These are phyloP conservation scores for Raphanus hybrid DNA, from an alignment of 441 rosid genomes.

Conservation along the genomic window DNA sequence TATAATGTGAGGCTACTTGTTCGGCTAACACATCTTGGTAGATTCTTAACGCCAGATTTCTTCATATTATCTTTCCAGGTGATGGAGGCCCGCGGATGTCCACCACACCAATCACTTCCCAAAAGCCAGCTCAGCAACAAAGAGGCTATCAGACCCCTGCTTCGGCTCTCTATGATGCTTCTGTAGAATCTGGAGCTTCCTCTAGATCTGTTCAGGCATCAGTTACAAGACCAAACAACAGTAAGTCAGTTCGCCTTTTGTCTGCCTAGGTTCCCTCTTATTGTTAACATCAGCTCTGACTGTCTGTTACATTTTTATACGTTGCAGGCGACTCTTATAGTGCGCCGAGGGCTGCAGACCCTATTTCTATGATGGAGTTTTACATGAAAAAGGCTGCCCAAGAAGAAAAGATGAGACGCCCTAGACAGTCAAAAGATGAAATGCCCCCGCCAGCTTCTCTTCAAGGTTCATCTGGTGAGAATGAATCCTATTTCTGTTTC, in stretches of 20 bases:
- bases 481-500: constrained; percentile 17
- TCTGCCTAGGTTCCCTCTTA: neutral
- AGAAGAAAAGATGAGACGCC: constrained; percentile 91
- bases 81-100: constrained; percentile 53
- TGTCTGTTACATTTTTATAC: constrained; percentile 18
- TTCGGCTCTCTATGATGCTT: constrained; percentile 74
- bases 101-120: constrained; percentile 47
- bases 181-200: constrained; percentile 56
- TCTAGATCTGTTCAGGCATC: constrained; percentile 37
- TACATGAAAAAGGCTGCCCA: constrained; percentile 97
- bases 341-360: constrained; percentile 66
- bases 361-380: constrained; percentile 97
- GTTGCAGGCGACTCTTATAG: constrained; percentile 56
- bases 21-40: constrained; percentile 24
- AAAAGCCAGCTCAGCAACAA: constrained; percentile 58
- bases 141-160: constrained; percentile 83
- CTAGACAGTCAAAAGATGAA: constrained; percentile 93
- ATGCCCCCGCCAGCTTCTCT: constrained; percentile 98
- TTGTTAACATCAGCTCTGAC: constrained; percentile 18
- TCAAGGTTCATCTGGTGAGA: constrained; percentile 62
- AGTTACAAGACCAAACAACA: constrained; percentile 36
- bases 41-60: constrained; percentile 22
- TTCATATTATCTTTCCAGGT: constrained; percentile 44
- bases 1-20: constrained; percentile 10
- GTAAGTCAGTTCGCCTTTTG: constrained; percentile 31